These are phyloP conservation scores for Nephelium lappaceum DNA, from an alignment of 345 rosid species.

Conservation along the genomic window DNA sequence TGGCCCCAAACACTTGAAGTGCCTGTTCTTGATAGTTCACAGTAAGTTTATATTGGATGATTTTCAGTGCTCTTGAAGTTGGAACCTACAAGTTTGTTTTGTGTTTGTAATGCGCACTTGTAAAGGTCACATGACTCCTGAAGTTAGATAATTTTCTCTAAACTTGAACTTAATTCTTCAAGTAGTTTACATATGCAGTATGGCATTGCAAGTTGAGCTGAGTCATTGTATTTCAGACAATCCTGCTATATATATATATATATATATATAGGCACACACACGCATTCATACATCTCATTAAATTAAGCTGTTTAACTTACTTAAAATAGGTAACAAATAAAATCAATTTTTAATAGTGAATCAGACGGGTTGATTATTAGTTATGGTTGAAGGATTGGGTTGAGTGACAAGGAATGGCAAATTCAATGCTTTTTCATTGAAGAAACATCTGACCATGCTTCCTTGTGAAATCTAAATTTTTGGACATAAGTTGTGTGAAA, in stretches of 20 bases:
- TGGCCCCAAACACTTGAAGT: slow-evolving; percentile 77
- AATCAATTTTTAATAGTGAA: background rate
- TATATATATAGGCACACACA: too few relatives aligned
- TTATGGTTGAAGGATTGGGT: background rate
- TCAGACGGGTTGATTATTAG: background rate
- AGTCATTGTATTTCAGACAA: background rate
- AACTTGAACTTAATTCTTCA: background rate
- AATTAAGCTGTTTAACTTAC: background rate
- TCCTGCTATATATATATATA: too few relatives aligned
- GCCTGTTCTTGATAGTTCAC: slow-evolving; percentile 61
- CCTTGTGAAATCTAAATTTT: background rate
- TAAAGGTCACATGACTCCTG: slow-evolving; percentile 2
- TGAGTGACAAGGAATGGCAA: background rate
- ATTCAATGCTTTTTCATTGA: background rate
- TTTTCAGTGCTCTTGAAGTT: background rate
- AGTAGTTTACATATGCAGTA: background rate
- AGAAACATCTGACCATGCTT: background rate
- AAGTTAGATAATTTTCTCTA: background rate
- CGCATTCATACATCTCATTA: background rate
- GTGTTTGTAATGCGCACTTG: background rate
- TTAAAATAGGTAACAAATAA: too few relatives aligned
- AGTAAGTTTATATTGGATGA: slow-evolving; percentile 38
- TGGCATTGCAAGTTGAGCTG: background rate
- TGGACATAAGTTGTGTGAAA: background rate
- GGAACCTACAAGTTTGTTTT: background rate